These are phyloP conservation scores for Cytospora piceicola DNA, from an alignment of 2,329 filamentous ascomycete genomes.

Conservation along the genomic window DNA sequence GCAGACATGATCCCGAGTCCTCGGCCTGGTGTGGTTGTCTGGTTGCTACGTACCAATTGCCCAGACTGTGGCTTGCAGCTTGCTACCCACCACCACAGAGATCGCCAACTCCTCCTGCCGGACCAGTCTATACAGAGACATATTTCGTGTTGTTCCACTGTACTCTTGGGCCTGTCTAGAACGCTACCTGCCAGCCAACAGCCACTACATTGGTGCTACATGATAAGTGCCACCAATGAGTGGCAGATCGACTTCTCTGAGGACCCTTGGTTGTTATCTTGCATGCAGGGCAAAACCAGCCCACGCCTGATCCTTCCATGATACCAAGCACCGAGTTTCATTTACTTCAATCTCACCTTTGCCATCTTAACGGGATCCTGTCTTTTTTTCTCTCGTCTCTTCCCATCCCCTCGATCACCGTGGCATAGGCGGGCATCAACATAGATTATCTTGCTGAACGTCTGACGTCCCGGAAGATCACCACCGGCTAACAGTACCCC, in stretches of 20 bases:
- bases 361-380: neutral
- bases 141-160: neutral
- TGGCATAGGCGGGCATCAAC: neutral
- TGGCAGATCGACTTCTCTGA: neutral
- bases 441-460: neutral
- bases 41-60: neutral
- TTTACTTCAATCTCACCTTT: neutral
- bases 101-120: neutral
- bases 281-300: neutral
- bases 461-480: neutral
- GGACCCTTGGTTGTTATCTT: conserved; percentile 3
- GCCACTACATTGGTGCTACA: neutral
- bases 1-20: neutral
- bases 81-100: neutral
- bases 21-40: neutral
- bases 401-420: neutral
- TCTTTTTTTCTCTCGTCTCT: neutral
- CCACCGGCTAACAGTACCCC: neutral
- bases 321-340: neutral
- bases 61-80: conserved; percentile 2
- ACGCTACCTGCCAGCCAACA: neutral
- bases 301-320: neutral
- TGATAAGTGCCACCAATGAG: neutral
- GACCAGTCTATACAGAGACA: neutral
- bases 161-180: neutral